Conservation (phyloP, 371 early-diverging fungal genomes). For the Thermomucor indicae-seudaticae region DNA sequence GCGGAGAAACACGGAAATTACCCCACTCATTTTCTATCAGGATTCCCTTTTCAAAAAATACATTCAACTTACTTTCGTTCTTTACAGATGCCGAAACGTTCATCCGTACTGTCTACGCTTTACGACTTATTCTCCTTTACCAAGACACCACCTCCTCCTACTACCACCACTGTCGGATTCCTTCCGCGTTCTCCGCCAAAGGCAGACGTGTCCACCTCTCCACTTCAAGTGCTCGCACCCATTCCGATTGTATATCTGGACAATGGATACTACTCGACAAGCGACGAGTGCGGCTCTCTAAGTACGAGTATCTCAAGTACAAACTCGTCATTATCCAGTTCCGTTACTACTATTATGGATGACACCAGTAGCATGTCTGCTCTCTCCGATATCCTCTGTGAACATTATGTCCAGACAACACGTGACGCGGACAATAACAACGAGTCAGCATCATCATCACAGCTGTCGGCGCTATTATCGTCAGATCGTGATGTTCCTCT, state of each 20-base stretch:
- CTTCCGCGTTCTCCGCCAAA: conserved; percentile 5
- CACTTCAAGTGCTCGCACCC: conserved; percentile 3
- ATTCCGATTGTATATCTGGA: background rate
- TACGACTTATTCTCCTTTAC: too few relatives aligned
- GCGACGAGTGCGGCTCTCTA: conserved; percentile 3
- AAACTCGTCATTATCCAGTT: conserved; percentile 4
- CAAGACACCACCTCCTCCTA: too few relatives aligned
- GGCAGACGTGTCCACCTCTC: conserved; percentile 6
- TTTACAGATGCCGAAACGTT: too few relatives aligned
- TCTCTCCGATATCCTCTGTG: conserved; percentile 10
- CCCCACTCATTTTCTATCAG: too few relatives aligned
- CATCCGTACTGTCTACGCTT: too few relatives aligned
- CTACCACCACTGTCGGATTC: conserved; percentile 4
- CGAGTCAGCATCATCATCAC: background rate
- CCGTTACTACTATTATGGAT: background rate
- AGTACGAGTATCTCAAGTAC: conserved; percentile 1
- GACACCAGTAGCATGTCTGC: conserved; percentile 4
- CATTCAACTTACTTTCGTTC: too few relatives aligned
- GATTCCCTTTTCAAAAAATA: too few relatives aligned
- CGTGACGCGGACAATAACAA: background rate
- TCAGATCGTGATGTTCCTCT: background rate
- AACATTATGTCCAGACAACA: background rate
- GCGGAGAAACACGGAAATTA: too few relatives aligned
- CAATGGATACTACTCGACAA: background rate
- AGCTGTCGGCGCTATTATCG: background rate